These are phyloP conservation scores for Choanephora cucurbitarum DNA, from an alignment of 371 early-diverging fungal species.

Conservation along the genomic window DNA sequence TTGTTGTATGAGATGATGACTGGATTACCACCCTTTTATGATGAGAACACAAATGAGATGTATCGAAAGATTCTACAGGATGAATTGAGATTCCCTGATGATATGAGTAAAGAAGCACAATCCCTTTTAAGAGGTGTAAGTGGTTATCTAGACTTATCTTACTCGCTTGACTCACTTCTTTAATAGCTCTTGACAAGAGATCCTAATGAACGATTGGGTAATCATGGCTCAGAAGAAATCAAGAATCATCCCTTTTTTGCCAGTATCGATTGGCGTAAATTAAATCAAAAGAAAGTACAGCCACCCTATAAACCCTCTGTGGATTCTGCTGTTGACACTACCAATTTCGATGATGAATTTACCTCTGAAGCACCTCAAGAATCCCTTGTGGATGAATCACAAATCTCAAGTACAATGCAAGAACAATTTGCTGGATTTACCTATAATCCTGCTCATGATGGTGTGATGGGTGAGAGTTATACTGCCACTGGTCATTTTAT, in stretches of 20 bases:
- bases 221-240: constrained; percentile 86
- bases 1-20: constrained; percentile 93
- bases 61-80: constrained; percentile 88
- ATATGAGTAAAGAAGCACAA: constrained; percentile 75
- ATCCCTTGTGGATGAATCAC: constrained; percentile 80
- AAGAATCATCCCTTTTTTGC: constrained; percentile 94
- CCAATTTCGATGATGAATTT: constrained; percentile 84
- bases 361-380: constrained; percentile 86
- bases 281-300: constrained; percentile 84
- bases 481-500: constrained; percentile 22
- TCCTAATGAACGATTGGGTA: constrained; percentile 82
- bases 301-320: constrained; percentile 95
- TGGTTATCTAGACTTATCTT: neutral
- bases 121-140: constrained; percentile 74
- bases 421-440: constrained; percentile 94
- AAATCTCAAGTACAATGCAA: constrained; percentile 88
- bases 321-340: constrained; percentile 74
- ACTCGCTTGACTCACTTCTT: no score
- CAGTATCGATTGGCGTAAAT: constrained; percentile 86
- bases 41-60: constrained; percentile 68
- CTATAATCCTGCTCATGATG: constrained; percentile 46
- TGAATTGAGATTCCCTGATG: constrained; percentile 84
- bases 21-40: constrained; percentile 89
- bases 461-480: constrained; percentile 46
- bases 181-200: constrained; percentile 78